Base-by-base conservation (phyloP, 2,329 filamentous ascomycete genomes). In the Basipetospora chlamydospora region DNA sequence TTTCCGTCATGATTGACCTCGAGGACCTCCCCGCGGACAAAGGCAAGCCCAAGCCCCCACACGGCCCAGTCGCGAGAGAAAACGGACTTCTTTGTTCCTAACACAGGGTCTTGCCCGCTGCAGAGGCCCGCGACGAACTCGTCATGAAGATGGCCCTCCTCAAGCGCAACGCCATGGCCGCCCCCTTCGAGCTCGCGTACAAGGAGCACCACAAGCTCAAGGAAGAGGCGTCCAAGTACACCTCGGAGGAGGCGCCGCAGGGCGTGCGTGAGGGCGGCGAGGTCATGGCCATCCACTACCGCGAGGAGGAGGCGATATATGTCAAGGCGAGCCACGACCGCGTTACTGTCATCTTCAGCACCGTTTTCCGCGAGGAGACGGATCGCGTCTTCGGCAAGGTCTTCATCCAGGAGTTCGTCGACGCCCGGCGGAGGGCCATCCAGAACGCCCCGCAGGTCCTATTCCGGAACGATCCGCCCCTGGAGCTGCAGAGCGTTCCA, bases 281-380 rank as follows among this genome's bases (percentile, higher is more conserved):
- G 47, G 80, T 96, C 41, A 94, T 92, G 72, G 78, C 88, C 3
- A 93, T 99, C 49, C 88, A 96, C 59, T 98, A 99, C 64, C 82
- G 90, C 39, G 92, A 99, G 52, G 87, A 96, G 65, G 90, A 99
- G 59, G 87, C 90, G 36, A 96, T 99, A 53, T 98, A 93, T 59
- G 80, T 98, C 65, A 96, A 98, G 65, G 88, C 90, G 43, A 92
- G 83, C 57, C 82, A 92, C 63, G 90, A 99, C 57, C 78, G 90
- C 51, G 90, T 99, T 36, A 98, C 92, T 1, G 87, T 98, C 51
- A 98, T 98, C 53, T 98, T 98, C 70, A 94, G 86, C 61, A 98
- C 90, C 28, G 75, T 96, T 36, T 99, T 99, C 70, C 73, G 85
- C 40, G 92, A 99, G 55, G 92, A 98, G 63, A 98, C 92, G 38